phyloP scores from a whole-genome alignment of 2,329 filamentous ascomycete species.

The Phyllosticta citribraziliensis region DNA sequence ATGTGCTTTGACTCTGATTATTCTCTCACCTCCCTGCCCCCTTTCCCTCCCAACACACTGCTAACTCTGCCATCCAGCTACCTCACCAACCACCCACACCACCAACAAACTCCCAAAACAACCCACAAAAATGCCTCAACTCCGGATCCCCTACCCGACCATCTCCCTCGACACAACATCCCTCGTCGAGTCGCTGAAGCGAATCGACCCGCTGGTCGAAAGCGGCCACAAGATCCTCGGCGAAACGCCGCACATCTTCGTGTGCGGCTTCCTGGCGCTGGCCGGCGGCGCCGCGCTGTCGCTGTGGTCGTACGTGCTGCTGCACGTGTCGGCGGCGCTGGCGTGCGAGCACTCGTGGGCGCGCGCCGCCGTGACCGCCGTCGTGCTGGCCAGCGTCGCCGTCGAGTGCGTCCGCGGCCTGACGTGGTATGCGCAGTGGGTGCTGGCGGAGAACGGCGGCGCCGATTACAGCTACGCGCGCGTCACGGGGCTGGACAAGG shows the following conservation, averaged over 20 bases:
- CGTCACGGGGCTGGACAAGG: not conserved
- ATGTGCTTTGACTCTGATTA: too few species aligned
- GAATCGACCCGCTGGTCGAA: not conserved
- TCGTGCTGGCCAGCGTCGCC: not conserved
- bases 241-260: not conserved
- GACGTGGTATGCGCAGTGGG: not conserved
- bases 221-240: not conserved
- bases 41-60: not conserved
- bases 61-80: not conserved
- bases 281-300: not conserved
- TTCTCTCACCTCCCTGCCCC: not conserved
- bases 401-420: not conserved
- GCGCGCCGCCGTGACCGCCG: not conserved
- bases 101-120: not conserved
- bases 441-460: not conserved
- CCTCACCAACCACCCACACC: not conserved
- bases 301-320: not conserved
- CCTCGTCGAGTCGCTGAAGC: not conserved
- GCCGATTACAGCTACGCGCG: not conserved
- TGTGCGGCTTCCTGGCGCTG: not conserved
- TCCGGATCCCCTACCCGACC: not conserved
- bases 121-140: not conserved
- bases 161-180: not conserved
- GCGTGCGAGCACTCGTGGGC: not conserved
- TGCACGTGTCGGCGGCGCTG: not conserved